Evolutionary conservation across 768 basidiomycete genomes (phyloP).

Genomic region (Postia placenta): DNA sequence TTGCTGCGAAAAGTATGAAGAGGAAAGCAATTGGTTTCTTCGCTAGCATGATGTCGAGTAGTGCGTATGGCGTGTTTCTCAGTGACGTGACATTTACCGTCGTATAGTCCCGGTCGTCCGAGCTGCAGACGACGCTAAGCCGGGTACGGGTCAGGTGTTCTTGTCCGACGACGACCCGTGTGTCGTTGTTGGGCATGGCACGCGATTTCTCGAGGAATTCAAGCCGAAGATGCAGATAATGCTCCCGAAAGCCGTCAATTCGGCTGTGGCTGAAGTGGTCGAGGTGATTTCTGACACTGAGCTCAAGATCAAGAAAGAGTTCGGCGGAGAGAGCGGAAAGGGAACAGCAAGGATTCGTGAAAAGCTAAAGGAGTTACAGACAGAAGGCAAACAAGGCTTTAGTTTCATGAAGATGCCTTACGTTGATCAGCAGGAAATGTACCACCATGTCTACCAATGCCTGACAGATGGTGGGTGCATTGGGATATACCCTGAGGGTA

Average conservation of each 20-base stretch:
- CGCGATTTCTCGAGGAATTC: conserved; percentile 71
- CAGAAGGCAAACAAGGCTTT: conserved; percentile 54
- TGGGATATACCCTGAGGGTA: conserved; percentile 98
- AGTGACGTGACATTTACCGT: neutral
- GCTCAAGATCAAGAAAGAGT: conserved; percentile 79
- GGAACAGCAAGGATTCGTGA: conserved; percentile 63
- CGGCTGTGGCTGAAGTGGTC: conserved; percentile 73
- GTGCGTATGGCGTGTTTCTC: conserved; percentile 36
- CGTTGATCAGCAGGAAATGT: conserved; percentile 94
- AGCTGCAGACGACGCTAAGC: conserved; percentile 78
- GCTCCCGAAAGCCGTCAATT: conserved; percentile 76
- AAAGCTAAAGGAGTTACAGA: conserved; percentile 52
- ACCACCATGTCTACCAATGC: conserved; percentile 84
- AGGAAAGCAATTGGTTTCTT: conserved; percentile 76
- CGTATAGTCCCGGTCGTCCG: conserved; percentile 82
- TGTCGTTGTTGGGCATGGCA: conserved; percentile 76
- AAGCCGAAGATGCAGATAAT: conserved; percentile 77
- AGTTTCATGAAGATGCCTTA: conserved; percentile 81
- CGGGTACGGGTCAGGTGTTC: conserved; percentile 66
- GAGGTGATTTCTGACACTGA: conserved; percentile 88
- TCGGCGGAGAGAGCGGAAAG: conserved; percentile 76
- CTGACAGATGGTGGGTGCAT: conserved; percentile 85
- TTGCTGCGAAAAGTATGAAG: conserved; percentile 86
- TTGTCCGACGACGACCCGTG: conserved; percentile 74
- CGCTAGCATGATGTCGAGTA: conserved; percentile 82